Percentiles rank a stretch among this genome's conserved stretches.
Evolutionary conservation across 179 eudicot species (phyloP).

Genomic region (Silene noctiflora): DNA sequence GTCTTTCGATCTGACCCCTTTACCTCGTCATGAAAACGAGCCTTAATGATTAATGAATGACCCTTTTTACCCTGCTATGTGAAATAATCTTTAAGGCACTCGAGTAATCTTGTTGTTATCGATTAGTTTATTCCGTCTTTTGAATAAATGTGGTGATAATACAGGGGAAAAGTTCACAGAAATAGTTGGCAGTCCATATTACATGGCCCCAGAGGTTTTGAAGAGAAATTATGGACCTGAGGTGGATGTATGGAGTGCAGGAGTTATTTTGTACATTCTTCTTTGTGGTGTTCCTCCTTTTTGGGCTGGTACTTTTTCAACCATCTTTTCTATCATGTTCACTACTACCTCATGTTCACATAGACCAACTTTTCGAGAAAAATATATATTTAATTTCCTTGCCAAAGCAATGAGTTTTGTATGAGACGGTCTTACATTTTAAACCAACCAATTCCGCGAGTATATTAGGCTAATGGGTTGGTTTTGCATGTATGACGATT

Average conservation of each 20-base stretch:
- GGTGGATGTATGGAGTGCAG: conserved; percentile 56
- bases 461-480: too few relatives aligned
- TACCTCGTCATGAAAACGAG: too few relatives aligned
- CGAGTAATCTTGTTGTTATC: neutral
- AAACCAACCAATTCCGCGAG: neutral
- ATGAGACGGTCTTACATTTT: too few relatives aligned
- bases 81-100: neutral
- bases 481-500: too few relatives aligned
- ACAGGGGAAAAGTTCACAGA: conserved; percentile 47
- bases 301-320: conserved; percentile 43
- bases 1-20: too few relatives aligned
- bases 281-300: conserved; percentile 55
- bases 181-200: conserved; percentile 55
- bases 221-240: conserved; percentile 52
- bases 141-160: neutral
- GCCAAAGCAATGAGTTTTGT: neutral
- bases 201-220: conserved; percentile 52
- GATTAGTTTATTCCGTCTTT: neutral
- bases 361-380: neutral
- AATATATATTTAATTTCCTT: neutral
- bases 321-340: conserved; percentile 8
- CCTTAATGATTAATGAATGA: too few relatives aligned
- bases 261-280: conserved; percentile 48
- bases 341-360: neutral
- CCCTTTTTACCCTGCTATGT: neutral